Base-by-base conservation (phyloP, 2,329 filamentous ascomycete genomes). In the Diplodia intermedia region DNA sequence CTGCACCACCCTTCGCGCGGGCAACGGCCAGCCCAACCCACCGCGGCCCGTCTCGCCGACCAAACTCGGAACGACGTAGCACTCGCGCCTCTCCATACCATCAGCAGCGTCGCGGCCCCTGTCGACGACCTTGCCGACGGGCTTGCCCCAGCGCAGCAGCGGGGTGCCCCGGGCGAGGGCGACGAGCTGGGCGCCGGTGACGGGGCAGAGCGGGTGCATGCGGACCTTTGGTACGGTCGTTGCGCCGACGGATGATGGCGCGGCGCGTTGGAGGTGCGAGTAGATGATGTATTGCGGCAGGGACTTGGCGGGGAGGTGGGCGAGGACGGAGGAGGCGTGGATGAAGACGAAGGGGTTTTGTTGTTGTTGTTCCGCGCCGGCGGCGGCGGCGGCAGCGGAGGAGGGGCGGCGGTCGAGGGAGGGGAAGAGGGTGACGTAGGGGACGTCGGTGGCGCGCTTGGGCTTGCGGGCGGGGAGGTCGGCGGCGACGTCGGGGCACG, bases 211-310 rank as follows among this genome's bases (percentile, higher is more conserved):
- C 3, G 94, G 87, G 76, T 94, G 91, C 91, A 99, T 96, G 53
- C 95, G 84, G 36, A 93, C 93, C 80, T 89, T 90, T 31, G 85
- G 84, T 0, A 69, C 71, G 7, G 73, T 75, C 1, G 79, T 76
- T 4, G 76, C 75, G 4, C 78, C 71, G 12, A 77, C 77, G 2
- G 66, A 70, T 0, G 84, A 80, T 4, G 87, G 81, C 0, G 88
- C 83, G 2, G 85, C 84, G 68, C 89, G 89, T 76, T 97, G 94
- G 3, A 99, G 87, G 75, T 94, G 90, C 15, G 89, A 89, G 82
- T 97, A 99, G 20, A 97, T 85, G 68, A 98, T 86, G 76, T 94
- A 98, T 69, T 92, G 87, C 0, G 95, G 95, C 72, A 95, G 91
- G 79, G 94, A 91, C 67, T 87, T 86, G 0, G 85, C 81, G 3